Evolutionary conservation across 768 basidiomycete genomes (phyloP).

Genomic region (Chalciporus sphaerocephalus): DNA sequence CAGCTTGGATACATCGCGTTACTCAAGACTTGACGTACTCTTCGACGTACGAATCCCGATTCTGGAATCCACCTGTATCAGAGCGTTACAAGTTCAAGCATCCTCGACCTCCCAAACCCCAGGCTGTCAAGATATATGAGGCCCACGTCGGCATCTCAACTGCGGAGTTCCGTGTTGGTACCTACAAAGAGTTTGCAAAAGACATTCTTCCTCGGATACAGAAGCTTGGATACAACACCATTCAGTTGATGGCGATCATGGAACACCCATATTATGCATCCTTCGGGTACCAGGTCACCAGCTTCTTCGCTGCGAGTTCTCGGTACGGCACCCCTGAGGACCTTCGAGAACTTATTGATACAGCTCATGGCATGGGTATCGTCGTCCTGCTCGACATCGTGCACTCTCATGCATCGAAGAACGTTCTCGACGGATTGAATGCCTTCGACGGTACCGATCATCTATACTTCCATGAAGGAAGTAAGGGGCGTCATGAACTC

Average conservation of each 20-base stretch:
- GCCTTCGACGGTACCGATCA: constrained; percentile 97
- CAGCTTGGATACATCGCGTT: constrained; percentile 92
- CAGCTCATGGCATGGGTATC: constrained; percentile 89
- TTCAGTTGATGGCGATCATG: constrained; percentile 98
- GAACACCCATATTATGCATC: constrained; percentile 98
- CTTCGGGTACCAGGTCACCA: constrained; percentile 97
- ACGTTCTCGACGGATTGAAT: constrained; percentile 92
- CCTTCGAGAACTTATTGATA: constrained; percentile 91
- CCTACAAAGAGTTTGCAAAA: constrained; percentile 91
- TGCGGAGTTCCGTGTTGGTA: constrained; percentile 79
- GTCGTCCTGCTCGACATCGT: constrained; percentile 94
- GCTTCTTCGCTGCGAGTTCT: constrained; percentile 94
- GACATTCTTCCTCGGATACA: constrained; percentile 84
- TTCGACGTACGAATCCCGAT: constrained; percentile 92
- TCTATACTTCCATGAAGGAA: constrained; percentile 93
- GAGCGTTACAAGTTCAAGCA: constrained; percentile 82
- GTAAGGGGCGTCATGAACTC: constrained; percentile 86
- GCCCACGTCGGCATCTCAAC: constrained; percentile 98
- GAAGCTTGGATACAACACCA: constrained; percentile 90
- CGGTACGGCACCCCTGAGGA: constrained; percentile 97
- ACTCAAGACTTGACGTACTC: constrained; percentile 90
- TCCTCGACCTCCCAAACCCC: constrained; percentile 59
- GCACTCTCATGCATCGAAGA: constrained; percentile 98
- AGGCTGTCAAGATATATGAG: constrained; percentile 82
- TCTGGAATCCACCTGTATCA: constrained; percentile 88